Evolutionary conservation across 139 green algal species (phyloP).

Genomic region (Zygnema cylindricum): DNA sequence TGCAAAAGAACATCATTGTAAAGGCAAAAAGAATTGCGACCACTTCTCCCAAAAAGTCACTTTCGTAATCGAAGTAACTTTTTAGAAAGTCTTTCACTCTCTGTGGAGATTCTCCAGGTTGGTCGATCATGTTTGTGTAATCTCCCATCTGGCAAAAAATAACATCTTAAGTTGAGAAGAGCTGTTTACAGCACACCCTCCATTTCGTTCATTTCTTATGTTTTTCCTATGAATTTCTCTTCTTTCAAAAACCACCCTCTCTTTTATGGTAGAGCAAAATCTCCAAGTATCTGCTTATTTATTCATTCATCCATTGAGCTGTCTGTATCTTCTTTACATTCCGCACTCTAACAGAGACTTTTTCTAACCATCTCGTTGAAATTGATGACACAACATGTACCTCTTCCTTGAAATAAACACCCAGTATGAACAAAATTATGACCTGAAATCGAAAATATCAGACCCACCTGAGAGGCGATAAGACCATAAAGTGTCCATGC

Average conservation of each 20-base stretch:
- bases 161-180: not conserved
- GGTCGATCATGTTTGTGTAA: not conserved
- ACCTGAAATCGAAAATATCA: not conserved
- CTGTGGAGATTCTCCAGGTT: not conserved
- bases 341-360: too few relatives aligned
- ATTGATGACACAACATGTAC: too few relatives aligned
- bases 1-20: constrained; percentile 19
- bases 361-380: too few relatives aligned
- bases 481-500: constrained; percentile 46
- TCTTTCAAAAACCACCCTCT: too few relatives aligned
- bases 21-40: constrained; percentile 35
- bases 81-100: constrained; percentile 31
- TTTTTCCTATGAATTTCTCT: too few relatives aligned
- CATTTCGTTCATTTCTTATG: not conserved
- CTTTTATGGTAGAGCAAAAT: too few relatives aligned
- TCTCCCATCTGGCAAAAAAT: constrained; percentile 24
- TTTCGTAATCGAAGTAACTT: constrained; percentile 32
- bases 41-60: not conserved
- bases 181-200: not conserved
- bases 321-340: too few relatives aligned
- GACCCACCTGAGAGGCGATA: constrained; percentile 22
- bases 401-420: too few relatives aligned
- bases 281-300: not conserved
- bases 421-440: not conserved
- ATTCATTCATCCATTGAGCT: not conserved